Conservation (phyloP, 148 eudicot species). For the Drosera capensis region DNA sequence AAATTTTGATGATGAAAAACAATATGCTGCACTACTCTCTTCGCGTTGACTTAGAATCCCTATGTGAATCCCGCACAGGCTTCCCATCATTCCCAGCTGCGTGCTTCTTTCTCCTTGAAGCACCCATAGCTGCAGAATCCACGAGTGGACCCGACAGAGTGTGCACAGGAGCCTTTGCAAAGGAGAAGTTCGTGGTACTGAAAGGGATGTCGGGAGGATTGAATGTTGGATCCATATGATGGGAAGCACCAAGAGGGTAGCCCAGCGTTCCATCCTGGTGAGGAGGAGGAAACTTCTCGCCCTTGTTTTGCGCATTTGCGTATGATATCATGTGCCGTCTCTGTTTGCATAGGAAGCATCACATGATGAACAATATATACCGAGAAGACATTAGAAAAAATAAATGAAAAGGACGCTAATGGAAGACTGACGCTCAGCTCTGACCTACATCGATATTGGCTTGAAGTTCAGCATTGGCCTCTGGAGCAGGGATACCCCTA, state of each 20-base stretch:
- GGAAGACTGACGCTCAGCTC: not conserved
- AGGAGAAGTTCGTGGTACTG: constrained; percentile 56
- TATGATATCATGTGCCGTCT: constrained; percentile 55
- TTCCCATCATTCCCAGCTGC: not conserved
- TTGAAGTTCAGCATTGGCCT: constrained; percentile 80
- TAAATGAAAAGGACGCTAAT: not conserved
- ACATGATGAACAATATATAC: not conserved
- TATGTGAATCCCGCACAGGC: not conserved
- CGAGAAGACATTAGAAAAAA: too few relatives aligned
- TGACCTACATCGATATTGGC: constrained; percentile 62
- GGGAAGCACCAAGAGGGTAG: constrained; percentile 37
- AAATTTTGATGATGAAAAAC: too few relatives aligned
- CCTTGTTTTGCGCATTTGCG: constrained; percentile 72
- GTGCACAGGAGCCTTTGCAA: constrained; percentile 38
- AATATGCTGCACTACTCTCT: too few relatives aligned
- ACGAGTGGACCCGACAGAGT: constrained; percentile 78
- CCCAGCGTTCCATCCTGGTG: constrained; percentile 78
- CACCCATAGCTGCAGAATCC: constrained; percentile 29
- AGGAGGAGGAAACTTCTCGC: constrained; percentile 84
- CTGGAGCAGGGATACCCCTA: constrained; percentile 70
- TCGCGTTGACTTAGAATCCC: not conserved
- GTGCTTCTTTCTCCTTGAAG: constrained; percentile 36
- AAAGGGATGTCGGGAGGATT: constrained; percentile 55
- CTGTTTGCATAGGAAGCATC: constrained; percentile 13
- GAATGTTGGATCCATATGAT: constrained; percentile 31